Evolutionary conservation across 164 flowering plant genomes (phyloP).

Genomic region (Dillenia suffruticosa): DNA sequence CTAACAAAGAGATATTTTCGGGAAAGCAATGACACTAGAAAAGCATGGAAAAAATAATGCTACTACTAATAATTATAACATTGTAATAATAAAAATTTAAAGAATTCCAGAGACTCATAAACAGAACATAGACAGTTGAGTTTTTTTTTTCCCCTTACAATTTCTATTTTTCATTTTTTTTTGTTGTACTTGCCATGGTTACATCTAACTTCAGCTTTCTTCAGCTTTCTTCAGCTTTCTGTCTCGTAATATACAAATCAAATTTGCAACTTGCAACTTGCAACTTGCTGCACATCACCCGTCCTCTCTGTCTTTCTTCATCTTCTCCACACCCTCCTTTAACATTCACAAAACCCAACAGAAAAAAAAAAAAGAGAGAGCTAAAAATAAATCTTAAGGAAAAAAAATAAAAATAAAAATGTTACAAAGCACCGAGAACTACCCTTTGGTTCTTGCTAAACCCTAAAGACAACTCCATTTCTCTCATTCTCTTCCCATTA

Average conservation of each 20-base stretch:
- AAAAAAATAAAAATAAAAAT: constrained; percentile 9
- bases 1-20: too few species aligned
- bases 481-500: constrained; percentile 44
- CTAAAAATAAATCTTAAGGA: constrained; percentile 6
- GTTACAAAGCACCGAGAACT: constrained; percentile 39
- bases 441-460: constrained; percentile 55
- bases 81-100: too few species aligned
- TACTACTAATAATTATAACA: too few species aligned
- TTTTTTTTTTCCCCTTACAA: too few species aligned
- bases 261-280: constrained; percentile 38
- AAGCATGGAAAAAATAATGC: too few species aligned
- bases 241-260: constrained; percentile 23
- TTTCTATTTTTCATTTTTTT: too few species aligned
- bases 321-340: constrained; percentile 2
- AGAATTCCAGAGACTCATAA: too few species aligned
- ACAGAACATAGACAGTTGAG: too few species aligned
- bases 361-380: constrained; percentile 1
- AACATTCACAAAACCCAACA: constrained; percentile 22
- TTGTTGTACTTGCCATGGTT: background rate
- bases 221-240: constrained; percentile 22
- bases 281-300: constrained; percentile 34
- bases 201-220: constrained; percentile 27
- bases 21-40: too few species aligned
- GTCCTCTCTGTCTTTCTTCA: background rate
- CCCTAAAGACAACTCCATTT: constrained; percentile 42